phyloP scores from a whole-genome alignment of 345 rosid genomes.

The Rhodamnia rubescens region DNA sequence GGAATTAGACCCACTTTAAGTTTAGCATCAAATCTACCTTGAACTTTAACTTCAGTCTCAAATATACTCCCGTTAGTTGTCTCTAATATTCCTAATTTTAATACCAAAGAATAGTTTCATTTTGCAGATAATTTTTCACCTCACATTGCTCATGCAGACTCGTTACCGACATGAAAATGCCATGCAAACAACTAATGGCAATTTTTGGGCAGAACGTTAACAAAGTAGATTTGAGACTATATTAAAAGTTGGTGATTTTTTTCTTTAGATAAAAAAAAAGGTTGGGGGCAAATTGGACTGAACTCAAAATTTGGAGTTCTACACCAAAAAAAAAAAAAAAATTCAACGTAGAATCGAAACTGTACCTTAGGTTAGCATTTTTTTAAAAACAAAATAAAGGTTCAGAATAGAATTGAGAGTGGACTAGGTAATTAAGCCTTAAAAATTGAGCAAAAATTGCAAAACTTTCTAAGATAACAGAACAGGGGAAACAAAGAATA shows the following conservation, averaged over 20 bases:
- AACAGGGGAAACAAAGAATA: too few relatives aligned
- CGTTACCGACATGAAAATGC: not conserved
- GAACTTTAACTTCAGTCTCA: not conserved
- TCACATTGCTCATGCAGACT: not conserved
- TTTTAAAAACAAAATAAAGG: too few relatives aligned
- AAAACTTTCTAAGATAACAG: too few relatives aligned
- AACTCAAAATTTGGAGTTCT: not conserved
- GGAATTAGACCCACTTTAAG: not conserved
- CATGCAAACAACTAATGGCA: not conserved
- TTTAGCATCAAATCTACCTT: not conserved
- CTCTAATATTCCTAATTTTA: not conserved
- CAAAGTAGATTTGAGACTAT: not conserved
- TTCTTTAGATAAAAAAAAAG: not conserved
- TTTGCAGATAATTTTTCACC: not conserved
- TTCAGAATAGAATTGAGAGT: not conserved
- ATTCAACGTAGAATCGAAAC: not conserved
- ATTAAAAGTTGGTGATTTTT: not conserved
- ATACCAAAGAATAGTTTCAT: not conserved
- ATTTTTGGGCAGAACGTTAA: not conserved
- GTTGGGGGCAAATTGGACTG: fast-evolving
- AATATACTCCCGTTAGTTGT: not conserved
- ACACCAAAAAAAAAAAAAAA: too few relatives aligned
- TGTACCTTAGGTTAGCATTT: not conserved
- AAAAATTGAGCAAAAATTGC: not conserved
- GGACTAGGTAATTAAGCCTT: not conserved